Evolutionary conservation across 257 asterid genomes (phyloP).

Genomic region (Forsythia suspensa): DNA sequence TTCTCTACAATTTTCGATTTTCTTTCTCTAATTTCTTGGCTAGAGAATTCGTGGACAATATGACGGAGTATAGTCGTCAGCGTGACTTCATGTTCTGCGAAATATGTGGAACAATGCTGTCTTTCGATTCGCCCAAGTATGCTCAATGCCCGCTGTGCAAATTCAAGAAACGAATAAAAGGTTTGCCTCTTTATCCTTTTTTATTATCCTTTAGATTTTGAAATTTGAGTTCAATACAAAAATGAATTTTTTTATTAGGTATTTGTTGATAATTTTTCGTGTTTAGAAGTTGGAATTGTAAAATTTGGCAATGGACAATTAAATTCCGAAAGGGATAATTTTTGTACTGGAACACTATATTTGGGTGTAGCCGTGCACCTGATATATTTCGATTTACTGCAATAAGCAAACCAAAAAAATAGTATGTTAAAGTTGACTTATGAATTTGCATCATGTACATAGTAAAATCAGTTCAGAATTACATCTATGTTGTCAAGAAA

Average conservation of each 20-base stretch:
- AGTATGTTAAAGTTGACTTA: background rate
- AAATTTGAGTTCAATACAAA: background rate
- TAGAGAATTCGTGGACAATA: background rate
- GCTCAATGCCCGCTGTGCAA: conserved; percentile 61
- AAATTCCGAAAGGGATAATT: background rate
- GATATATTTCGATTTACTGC: background rate
- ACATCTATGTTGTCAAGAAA: background rate
- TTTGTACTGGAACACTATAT: background rate
- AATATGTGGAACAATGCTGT: conserved; percentile 64
- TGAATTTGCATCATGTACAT: background rate
- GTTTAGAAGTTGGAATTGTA: background rate
- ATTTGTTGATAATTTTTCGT: background rate
- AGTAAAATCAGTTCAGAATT: background rate
- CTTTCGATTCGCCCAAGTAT: conserved; percentile 38
- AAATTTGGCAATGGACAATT: background rate
- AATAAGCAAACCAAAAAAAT: no score
- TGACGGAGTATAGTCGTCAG: conserved; percentile 53
- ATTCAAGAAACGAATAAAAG: conserved; percentile 48
- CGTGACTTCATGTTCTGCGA: conserved; percentile 92
- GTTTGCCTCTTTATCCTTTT: conserved; percentile 21
- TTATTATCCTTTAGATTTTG: background rate
- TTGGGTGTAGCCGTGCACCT: background rate
- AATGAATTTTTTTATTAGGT: background rate
- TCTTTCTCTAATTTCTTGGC: background rate
- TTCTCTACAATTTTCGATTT: background rate